Conservation (phyloP, 1,139 yeast genomes). For the Saccharomyces hybrid region DNA sequence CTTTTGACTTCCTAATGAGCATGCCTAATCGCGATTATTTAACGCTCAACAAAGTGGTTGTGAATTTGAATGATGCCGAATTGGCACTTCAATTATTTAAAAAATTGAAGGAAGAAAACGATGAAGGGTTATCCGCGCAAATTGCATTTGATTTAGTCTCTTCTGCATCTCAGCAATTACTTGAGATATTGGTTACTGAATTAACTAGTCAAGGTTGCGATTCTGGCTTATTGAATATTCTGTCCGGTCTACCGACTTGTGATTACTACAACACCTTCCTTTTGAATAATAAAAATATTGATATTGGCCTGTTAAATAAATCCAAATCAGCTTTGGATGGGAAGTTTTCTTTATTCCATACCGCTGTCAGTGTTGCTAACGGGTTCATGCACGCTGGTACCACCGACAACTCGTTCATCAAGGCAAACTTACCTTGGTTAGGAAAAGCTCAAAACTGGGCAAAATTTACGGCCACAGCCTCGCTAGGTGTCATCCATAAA, state of each 20-base stretch:
- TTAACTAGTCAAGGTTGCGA: constrained; percentile 41
- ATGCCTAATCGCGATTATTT: constrained; percentile 68
- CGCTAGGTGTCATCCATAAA: constrained; percentile 92
- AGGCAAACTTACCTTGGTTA: constrained; percentile 89
- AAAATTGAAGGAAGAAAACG: constrained; percentile 38
- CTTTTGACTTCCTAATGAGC: constrained; percentile 53
- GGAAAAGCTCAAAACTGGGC: constrained; percentile 98
- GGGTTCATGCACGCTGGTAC: constrained; percentile 97
- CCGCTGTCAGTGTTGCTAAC: constrained; percentile 90
- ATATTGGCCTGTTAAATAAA: constrained; percentile 69
- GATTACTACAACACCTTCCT: constrained; percentile 87
- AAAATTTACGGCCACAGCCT: constrained; percentile 95
- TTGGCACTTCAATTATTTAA: constrained; percentile 65
- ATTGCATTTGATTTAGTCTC: constrained; percentile 92
- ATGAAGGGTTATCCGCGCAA: constrained; percentile 61
- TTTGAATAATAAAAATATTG: constrained; percentile 81
- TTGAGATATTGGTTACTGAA: constrained; percentile 49
- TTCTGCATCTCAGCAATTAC: constrained; percentile 83
- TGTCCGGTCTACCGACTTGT: constrained; percentile 91
- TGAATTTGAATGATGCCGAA: constrained; percentile 70
- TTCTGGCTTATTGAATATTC: constrained; percentile 53
- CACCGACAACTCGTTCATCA: constrained; percentile 86
- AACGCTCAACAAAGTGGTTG: constrained; percentile 75
- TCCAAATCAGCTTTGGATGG: constrained; percentile 82
- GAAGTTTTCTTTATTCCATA: constrained; percentile 87